Evolutionary conservation across 2,329 filamentous ascomycete genomes (phyloP), one percentile per base, ranked within the genome.

Genomic region (Sclerotinia subarctica): DNA sequence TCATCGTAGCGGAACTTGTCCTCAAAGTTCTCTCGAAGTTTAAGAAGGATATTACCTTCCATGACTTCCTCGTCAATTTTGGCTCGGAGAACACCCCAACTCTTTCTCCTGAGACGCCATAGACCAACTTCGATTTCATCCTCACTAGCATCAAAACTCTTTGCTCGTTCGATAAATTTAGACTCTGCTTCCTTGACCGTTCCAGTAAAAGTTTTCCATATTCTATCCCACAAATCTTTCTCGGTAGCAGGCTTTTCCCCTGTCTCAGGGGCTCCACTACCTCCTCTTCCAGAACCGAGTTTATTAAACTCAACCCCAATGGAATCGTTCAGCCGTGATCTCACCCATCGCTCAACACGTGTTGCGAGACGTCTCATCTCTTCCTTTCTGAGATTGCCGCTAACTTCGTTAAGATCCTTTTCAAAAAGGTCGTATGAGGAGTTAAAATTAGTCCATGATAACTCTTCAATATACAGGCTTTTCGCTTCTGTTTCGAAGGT

Each of bases 1-100:
- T 97, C 94, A 75, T 99, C 95, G 76, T 99, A 99, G 72, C 95
- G 90, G 86, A 99, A 99, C 80, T 97, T 97, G 82, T 99, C 95
- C 80, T 99, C 95, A 73, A 99, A 99, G 81, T 97, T 98, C 79
- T 99, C 95, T 47, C 95, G 88, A 64, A 99, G 86, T 82, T 99
- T 99, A 73, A 98, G 84, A 46, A 98, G 82, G 66, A 99, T 88
- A 77, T 98, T 99, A 75, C 94, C 94, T 81, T 98, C 95, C 88
- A 96, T 96, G 77, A 97, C 92, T 80, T 99, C 95, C 77, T 99
- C 95, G 47, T 98, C 94, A 70, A 99, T 91, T 82, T 92, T 95
- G 69, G 93, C 90, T 57, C 92, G 87, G 70, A 99, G 83, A 19
- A 94, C 94, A 52, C 90, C 90, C 95, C 95, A 99, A 70, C 92